These are phyloP conservation scores for Rhizoctonia solani DNA, from an alignment of 1,284 basidiomycete genomes.

Conservation along the genomic window DNA sequence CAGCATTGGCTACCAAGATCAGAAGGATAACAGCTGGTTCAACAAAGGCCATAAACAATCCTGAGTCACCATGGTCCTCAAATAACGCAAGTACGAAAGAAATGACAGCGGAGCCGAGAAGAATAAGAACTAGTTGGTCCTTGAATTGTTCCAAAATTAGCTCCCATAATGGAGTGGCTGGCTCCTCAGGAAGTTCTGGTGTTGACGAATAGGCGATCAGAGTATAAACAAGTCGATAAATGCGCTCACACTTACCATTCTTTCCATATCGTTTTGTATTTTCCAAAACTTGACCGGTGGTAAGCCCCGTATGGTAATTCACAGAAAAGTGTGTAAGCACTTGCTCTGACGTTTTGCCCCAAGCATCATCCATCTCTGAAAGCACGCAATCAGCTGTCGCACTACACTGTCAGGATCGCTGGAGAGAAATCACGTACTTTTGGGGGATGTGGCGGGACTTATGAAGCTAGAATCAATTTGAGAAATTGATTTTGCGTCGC, in stretches of 20 bases:
- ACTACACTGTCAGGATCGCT: not conserved
- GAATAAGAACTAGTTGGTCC: slow-evolving; percentile 93
- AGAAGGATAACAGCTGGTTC: slow-evolving; percentile 92
- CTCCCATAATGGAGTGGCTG: slow-evolving; percentile 88
- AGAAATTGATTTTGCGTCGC: slow-evolving; percentile 4
- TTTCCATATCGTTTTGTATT: slow-evolving; percentile 81
- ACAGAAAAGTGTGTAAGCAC: slow-evolving; percentile 69
- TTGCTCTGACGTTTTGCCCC: slow-evolving; percentile 66
- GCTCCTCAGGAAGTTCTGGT: slow-evolving; percentile 85
- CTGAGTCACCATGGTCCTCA: slow-evolving; percentile 65
- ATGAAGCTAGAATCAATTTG: slow-evolving; percentile 5
- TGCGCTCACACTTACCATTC: slow-evolving; percentile 63
- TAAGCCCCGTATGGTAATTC: slow-evolving; percentile 60
- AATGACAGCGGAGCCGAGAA: slow-evolving; percentile 87
- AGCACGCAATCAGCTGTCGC: slow-evolving; percentile 21
- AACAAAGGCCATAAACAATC: slow-evolving; percentile 80
- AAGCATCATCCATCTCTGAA: slow-evolving; percentile 62
- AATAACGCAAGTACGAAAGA: slow-evolving; percentile 88
- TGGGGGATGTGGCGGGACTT: slow-evolving; percentile 1
- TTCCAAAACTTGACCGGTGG: slow-evolving; percentile 62
- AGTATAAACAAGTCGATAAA: not conserved
- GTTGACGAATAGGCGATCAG: not conserved
- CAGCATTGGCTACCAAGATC: slow-evolving; percentile 90
- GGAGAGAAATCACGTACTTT: slow-evolving; percentile 4
- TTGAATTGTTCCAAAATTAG: slow-evolving; percentile 97